Conservation (phyloP, 1,284 basidiomycete species). For the Cutaneotrichosporon sp. region DNA sequence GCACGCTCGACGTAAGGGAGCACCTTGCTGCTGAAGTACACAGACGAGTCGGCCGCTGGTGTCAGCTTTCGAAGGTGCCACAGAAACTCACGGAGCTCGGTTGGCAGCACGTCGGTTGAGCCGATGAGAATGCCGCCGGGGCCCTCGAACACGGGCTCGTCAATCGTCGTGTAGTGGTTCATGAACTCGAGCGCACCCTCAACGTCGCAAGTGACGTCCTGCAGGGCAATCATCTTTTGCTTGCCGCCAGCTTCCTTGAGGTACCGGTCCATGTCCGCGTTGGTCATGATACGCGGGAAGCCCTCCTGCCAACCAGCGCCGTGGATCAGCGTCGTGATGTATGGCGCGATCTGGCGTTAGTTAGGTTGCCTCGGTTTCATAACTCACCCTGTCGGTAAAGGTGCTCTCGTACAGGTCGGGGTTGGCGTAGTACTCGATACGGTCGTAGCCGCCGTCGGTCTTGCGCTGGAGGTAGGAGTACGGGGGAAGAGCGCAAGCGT, state of each 20-base stretch:
- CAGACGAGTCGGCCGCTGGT: constrained; percentile 61
- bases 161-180: constrained; percentile 64
- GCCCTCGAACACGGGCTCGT: constrained; percentile 63
- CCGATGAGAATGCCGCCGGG: constrained; percentile 62
- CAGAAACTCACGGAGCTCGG: constrained; percentile 59
- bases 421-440: constrained; percentile 64
- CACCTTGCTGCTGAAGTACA: constrained; percentile 64
- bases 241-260: constrained; percentile 51
- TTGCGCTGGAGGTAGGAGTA: constrained; percentile 61
- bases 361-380: neutral
- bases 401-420: constrained; percentile 62
- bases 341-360: constrained; percentile 64
- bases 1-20: constrained; percentile 59
- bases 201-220: constrained; percentile 81
- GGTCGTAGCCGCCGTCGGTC: constrained; percentile 58
- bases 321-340: constrained; percentile 74
- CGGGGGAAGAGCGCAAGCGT: constrained; percentile 68
- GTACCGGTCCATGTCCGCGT: constrained; percentile 55
- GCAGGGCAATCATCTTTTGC: constrained; percentile 58
- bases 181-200: constrained; percentile 79
- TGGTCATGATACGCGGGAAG: constrained; percentile 73
- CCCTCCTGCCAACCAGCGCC: constrained; percentile 73
- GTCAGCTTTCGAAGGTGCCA: neutral
- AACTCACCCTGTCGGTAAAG: constrained; percentile 63
- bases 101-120: constrained; percentile 82